These are phyloP conservation scores for Fusarium pseudonygamai DNA, from an alignment of 2,329 filamentous ascomycete genomes.

Conservation along the genomic window DNA sequence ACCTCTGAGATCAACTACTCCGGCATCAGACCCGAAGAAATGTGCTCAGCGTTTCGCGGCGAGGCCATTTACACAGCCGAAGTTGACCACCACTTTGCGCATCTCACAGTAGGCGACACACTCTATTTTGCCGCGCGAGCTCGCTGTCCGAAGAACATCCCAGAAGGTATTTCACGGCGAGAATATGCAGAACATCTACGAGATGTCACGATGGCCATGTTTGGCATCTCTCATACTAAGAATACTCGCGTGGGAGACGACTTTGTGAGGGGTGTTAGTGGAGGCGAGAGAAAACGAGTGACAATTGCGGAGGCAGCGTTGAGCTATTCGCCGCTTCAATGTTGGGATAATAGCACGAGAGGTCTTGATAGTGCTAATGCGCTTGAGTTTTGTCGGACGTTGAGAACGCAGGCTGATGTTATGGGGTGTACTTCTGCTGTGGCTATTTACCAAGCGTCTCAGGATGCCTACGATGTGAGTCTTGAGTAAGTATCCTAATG, in stretches of 20 bases:
- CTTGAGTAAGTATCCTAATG: neutral
- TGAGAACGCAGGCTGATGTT: slow-evolving; percentile 69
- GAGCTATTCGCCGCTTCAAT: slow-evolving; percentile 62
- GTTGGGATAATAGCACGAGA: slow-evolving; percentile 75
- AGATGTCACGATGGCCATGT: slow-evolving; percentile 76
- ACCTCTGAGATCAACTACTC: slow-evolving; percentile 78
- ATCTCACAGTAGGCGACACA: slow-evolving; percentile 78
- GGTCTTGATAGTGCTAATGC: slow-evolving; percentile 73
- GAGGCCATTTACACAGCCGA: slow-evolving; percentile 87
- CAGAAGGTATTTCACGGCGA: slow-evolving; percentile 61
- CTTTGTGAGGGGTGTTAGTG: slow-evolving; percentile 66
- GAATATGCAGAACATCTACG: slow-evolving; percentile 68
- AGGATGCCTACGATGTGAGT: slow-evolving; percentile 44
- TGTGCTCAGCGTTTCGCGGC: slow-evolving; percentile 78
- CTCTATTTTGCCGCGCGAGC: slow-evolving; percentile 78
- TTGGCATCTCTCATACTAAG: slow-evolving; percentile 73
- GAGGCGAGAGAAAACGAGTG: slow-evolving; percentile 60
- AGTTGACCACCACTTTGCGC: slow-evolving; percentile 80
- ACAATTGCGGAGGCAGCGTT: slow-evolving; percentile 49
- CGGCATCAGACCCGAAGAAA: slow-evolving; percentile 71
- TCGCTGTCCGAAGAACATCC: slow-evolving; percentile 68
- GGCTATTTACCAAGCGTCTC: slow-evolving; percentile 71
- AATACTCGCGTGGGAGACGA: slow-evolving; percentile 78
- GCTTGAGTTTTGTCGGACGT: slow-evolving; percentile 70
- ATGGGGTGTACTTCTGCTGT: slow-evolving; percentile 66